Conservation (phyloP, 495 filamentous ascomycete species). For the Echria macrotheca region DNA sequence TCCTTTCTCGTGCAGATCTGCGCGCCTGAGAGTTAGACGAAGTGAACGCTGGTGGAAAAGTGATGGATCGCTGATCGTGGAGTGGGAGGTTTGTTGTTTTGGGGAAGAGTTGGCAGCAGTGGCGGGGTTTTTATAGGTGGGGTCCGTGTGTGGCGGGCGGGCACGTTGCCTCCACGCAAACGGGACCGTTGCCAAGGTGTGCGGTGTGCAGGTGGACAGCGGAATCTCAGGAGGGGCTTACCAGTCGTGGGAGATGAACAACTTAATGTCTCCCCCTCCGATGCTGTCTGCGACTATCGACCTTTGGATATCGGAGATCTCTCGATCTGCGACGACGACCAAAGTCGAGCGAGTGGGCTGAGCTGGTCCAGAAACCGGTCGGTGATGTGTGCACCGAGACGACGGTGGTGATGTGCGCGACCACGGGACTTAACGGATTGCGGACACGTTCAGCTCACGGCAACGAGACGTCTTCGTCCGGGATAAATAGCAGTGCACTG, state of each 20-base stretch:
- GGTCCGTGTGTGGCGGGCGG: no score
- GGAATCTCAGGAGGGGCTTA: constrained; percentile 54
- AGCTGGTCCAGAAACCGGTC: background rate
- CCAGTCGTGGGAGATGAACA: constrained; percentile 91
- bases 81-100: background rate
- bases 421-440: constrained; percentile 10
- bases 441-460: constrained; percentile 24
- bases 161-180: no score
- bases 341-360: constrained; percentile 3
- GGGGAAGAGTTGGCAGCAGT: no score
- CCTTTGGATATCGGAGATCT: constrained; percentile 26
- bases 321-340: constrained; percentile 30
- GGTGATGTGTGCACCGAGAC: constrained; percentile 2
- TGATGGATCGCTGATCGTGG: background rate
- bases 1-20: constrained; percentile 22
- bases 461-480: constrained; percentile 17
- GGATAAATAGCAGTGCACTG: constrained; percentile 28
- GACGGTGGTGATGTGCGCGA: constrained; percentile 7
- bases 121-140: no score
- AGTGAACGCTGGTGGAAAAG: no score
- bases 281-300: constrained; percentile 33
- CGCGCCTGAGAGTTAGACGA: background rate
- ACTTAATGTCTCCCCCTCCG: constrained; percentile 93
- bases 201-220: no score
- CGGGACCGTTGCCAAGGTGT: no score